These are phyloP conservation scores for Cladosporium sp. DNA, from an alignment of 2,329 filamentous ascomycete species.

Conservation along the genomic window DNA sequence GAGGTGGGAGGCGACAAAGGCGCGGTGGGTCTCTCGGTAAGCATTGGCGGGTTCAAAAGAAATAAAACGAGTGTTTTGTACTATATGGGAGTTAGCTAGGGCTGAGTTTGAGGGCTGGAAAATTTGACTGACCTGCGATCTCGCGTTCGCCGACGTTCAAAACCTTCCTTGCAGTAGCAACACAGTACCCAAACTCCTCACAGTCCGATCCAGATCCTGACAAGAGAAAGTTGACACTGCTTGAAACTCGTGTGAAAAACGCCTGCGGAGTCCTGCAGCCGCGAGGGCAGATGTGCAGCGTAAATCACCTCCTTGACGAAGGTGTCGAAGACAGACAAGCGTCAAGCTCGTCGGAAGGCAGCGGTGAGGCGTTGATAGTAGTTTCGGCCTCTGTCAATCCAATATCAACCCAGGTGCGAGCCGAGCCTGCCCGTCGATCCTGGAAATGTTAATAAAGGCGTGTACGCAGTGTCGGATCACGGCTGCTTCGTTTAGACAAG, in stretches of 20 bases:
- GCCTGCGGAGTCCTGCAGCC: conserved; percentile 20
- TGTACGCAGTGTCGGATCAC: conserved; percentile 20
- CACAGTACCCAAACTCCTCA: conserved; percentile 9
- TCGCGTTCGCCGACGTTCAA: neutral
- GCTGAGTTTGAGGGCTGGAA: neutral
- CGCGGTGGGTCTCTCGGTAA: conserved; percentile 50
- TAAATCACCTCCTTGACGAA: conserved; percentile 1
- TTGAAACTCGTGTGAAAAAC: neutral
- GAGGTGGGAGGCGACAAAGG: conserved; percentile 54
- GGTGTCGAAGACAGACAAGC: conserved; percentile 1
- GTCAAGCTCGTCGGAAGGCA: conserved; percentile 5
- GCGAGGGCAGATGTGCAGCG: conserved; percentile 9
- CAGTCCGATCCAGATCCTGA: neutral
- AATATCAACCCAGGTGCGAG: conserved; percentile 2
- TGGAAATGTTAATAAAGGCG: conserved; percentile 24
- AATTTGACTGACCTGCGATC: conserved; percentile 13
- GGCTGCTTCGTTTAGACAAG: conserved; percentile 25
- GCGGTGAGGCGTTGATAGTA: conserved; percentile 12
- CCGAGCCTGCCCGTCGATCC: conserved; percentile 24
- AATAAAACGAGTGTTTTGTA: conserved; percentile 17
- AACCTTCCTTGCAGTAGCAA: neutral
- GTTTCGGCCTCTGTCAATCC: conserved; percentile 6
- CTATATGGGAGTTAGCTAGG: conserved; percentile 14
- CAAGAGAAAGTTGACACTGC: neutral
- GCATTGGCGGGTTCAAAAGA: conserved; percentile 29